Evolutionary conservation across 2,329 filamentous ascomycete genomes (phyloP).

Genomic region (Ophiostoma himal-ulmi): DNA sequence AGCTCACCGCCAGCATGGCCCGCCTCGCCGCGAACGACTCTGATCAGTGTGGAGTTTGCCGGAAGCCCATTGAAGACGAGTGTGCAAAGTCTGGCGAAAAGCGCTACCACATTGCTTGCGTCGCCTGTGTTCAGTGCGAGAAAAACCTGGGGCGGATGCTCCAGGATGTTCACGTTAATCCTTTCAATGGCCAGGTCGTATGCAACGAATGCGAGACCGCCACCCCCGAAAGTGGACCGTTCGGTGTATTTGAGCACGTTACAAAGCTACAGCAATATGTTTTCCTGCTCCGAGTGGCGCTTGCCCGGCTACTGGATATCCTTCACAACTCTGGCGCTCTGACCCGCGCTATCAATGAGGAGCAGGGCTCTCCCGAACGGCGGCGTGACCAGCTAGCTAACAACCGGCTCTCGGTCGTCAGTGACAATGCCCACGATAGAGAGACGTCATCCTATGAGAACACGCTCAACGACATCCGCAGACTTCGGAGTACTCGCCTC

Average conservation of each 20-base stretch:
- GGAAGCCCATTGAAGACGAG: conserved; percentile 88
- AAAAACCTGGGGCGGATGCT: conserved; percentile 63
- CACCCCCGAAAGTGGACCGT: conserved; percentile 42
- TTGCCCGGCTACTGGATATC: conserved; percentile 82
- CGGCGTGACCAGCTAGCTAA: conserved; percentile 50
- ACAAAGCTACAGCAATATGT: conserved; percentile 91
- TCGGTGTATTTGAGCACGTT: conserved; percentile 59
- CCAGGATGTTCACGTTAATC: conserved; percentile 64
- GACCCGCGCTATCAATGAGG: conserved; percentile 59
- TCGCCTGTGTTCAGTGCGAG: conserved; percentile 63
- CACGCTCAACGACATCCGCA: conserved; percentile 89
- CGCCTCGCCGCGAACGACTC: conserved; percentile 67
- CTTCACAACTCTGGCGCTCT: conserved; percentile 77
- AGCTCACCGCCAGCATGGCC: conserved; percentile 59
- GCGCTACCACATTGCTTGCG: conserved; percentile 79
- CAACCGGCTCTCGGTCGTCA: conserved; percentile 41
- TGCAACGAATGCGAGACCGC: conserved; percentile 62
- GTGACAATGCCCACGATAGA: conserved; percentile 57
- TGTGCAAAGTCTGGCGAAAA: conserved; percentile 70
- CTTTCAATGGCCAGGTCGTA: conserved; percentile 61
- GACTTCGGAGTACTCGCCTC: conserved; percentile 84
- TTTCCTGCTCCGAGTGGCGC: conserved; percentile 82
- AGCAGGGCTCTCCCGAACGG: background rate
- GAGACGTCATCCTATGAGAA: conserved; percentile 78
- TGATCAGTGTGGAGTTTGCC: conserved; percentile 77